Conservation (phyloP, 1,284 basidiomycete species). For the Ceratorhiza oryzae-sativae region DNA sequence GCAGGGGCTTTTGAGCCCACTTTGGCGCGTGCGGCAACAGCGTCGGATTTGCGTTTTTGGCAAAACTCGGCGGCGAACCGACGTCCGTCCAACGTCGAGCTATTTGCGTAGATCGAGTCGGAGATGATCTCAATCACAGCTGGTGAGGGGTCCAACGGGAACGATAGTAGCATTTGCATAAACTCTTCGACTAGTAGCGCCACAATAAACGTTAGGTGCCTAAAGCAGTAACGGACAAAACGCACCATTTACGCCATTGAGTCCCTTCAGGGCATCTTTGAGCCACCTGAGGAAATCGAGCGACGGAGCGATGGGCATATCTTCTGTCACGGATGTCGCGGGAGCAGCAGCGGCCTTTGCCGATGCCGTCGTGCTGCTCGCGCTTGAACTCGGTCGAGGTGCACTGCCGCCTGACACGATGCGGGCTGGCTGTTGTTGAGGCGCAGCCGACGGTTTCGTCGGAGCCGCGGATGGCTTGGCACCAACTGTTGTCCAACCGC, state of each 20-base stretch:
- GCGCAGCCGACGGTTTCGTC: not conserved
- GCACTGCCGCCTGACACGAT: conserved; percentile 44
- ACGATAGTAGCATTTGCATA: conserved; percentile 87
- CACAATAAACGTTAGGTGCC: not conserved
- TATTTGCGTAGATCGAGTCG: conserved; percentile 91
- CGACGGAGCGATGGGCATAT: conserved; percentile 71
- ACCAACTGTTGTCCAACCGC: conserved; percentile 88
- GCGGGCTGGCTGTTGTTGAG: conserved; percentile 40
- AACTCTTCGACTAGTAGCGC: conserved; percentile 82
- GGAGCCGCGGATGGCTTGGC: conserved; percentile 57
- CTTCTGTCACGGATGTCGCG: conserved; percentile 60
- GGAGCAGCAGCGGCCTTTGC: conserved; percentile 52
- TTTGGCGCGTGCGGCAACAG: conserved; percentile 48
- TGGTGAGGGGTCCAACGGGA: conserved; percentile 86
- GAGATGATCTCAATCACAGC: conserved; percentile 87
- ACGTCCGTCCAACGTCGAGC: conserved; percentile 92
- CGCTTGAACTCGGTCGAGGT: conserved; percentile 45
- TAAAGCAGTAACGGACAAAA: conserved; percentile 17
- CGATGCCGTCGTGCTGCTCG: conserved; percentile 50
- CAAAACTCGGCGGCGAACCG: conserved; percentile 94
- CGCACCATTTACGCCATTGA: conserved; percentile 79
- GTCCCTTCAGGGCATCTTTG: conserved; percentile 86
- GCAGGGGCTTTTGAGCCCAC: conserved; percentile 53
- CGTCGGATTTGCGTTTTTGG: conserved; percentile 82
- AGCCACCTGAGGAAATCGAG: conserved; percentile 93